Conservation (phyloP, 176 grass and related monocot genomes). For the Olyra latifolia region DNA sequence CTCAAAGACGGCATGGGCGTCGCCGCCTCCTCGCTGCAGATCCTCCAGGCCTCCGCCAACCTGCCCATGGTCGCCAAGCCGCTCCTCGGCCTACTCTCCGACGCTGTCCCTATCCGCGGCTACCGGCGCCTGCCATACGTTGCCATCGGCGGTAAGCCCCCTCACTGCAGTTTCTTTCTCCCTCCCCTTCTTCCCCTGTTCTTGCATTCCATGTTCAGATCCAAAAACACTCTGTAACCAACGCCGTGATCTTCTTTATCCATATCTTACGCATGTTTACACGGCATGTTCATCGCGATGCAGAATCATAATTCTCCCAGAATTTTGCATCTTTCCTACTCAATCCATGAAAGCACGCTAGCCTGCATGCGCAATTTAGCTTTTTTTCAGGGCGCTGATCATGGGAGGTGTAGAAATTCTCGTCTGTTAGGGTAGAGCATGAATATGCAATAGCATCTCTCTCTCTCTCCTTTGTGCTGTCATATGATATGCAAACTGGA, state of each 20-base stretch:
- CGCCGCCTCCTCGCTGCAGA: slow-evolving; percentile 70
- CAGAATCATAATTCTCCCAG: neutral
- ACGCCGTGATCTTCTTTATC: neutral
- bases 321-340: neutral
- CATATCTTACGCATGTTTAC: neutral
- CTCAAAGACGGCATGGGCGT: slow-evolving; percentile 90
- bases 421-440: too few relatives aligned
- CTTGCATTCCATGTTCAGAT: slow-evolving; percentile 34
- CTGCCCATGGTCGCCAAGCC: slow-evolving; percentile 96
- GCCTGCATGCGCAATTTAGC: neutral
- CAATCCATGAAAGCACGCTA: neutral
- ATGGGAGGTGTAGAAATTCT: neutral
- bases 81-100: slow-evolving; percentile 81
- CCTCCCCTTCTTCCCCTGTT: neutral
- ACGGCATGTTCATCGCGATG: neutral
- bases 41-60: slow-evolving; percentile 88
- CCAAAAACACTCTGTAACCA: neutral
- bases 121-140: slow-evolving; percentile 87
- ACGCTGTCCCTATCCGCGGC: slow-evolving; percentile 69
- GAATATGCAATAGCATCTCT: slow-evolving; percentile 15
- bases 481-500: neutral
- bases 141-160: slow-evolving; percentile 69
- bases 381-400: neutral
- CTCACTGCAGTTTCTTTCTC: neutral
- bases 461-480: slow-evolving; percentile 16